Base-by-base conservation (phyloP, 2,329 filamentous ascomycete genomes). In the Beauveria scarabaeidicola region DNA sequence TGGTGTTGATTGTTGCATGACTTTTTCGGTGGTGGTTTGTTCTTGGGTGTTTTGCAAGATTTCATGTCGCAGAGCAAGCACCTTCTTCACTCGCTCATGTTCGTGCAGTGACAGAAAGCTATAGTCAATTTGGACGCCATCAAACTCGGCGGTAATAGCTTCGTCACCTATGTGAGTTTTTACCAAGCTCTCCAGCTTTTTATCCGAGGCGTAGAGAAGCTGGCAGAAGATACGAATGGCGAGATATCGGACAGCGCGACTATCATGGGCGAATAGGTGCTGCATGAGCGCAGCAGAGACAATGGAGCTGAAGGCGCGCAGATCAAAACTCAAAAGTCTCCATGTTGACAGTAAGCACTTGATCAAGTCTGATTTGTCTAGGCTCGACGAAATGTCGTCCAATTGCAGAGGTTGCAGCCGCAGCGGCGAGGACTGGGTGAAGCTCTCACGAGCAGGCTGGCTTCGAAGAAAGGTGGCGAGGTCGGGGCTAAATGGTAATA, bases 401-500 rank as follows among this genome's bases (percentile, higher is more conserved):
- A 66, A 58, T 63, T 62, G 23, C 68, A 68, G 64, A 25, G 72
- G 66, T n/a, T 64, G 63, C 6, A 75, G 66, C 11, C 38, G 44
- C 23, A 59, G 38, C 17, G 46, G 23, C 36, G 67, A 67, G 5
- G 41, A 21, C 41, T 27, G 57, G 2, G 57, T 41, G 51, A 74
- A 63, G n/a, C 65, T 57, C 7, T 66, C 64, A 23, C 63, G 60
- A 17, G 62, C 57, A 11, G 61, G 60, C n/a, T 66, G 43, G 67
- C 78, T 77, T 73, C 86, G 82, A 63, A 90, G 81, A 70, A 91
- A 90, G 61, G 85, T 82, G 57, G 87, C 85, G 47, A 97, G 78
- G 69, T 93, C 85, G 54, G 91, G 89, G 64, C 89, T 89, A 77
- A 94, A 87, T 19, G 91, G 90, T 66, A 97, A 72, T 63, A 96